Evolutionary conservation across 345 rosid genomes (phyloP), one percentile per base, ranked within the genome.

Genomic region (Fremontodendron californicum): DNA sequence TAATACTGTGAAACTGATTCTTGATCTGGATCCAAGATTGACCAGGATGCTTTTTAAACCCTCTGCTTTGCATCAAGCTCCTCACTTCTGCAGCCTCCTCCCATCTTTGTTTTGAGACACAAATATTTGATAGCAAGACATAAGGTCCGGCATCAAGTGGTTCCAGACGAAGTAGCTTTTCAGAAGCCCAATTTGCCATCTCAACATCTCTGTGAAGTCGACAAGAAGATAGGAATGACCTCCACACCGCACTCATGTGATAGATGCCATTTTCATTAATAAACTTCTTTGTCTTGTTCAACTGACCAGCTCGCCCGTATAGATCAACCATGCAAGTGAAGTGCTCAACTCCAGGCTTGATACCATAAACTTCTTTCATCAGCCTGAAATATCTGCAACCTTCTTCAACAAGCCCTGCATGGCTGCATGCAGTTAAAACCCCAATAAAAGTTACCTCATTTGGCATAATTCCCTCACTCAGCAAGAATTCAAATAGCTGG

Each of bases 321-420:
- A 89, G 83, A 78, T 87, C 90, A 55, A 86, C 90, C 92, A 89
- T 89, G 64, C 88, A 86, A 29, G 84, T 80, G 73, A 83, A 87
- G 75, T 89, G 92, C 61, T 89, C 89, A 57, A 84, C 61, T n/a
- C 61, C 60, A 15, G 90, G 92, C 66, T 75, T 78, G 75, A 89
- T 83, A 52, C 83, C 77, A 51, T 81, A 77, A 60, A 69, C 82
- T 68, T 81, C 80, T 77, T 83, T 83, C 92, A 89, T 86, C 77
- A 84, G 71, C 75, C 57, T 49, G 63, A 87, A 89, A 77, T 86
- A 84, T 75, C 79, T 74, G 46, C 77, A 43, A 5, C 90, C 92
- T 74, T 84, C 89, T 77, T 81, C 77, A 37, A 85, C 75, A 82
- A 86, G 77, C 27, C 92, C 90, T 0, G 86, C 81, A 69, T 87